Evolutionary conservation across 768 basidiomycete species (phyloP), one percentile per base, ranked within the genome.

Genomic region (Pleurotus tuber-regium): DNA sequence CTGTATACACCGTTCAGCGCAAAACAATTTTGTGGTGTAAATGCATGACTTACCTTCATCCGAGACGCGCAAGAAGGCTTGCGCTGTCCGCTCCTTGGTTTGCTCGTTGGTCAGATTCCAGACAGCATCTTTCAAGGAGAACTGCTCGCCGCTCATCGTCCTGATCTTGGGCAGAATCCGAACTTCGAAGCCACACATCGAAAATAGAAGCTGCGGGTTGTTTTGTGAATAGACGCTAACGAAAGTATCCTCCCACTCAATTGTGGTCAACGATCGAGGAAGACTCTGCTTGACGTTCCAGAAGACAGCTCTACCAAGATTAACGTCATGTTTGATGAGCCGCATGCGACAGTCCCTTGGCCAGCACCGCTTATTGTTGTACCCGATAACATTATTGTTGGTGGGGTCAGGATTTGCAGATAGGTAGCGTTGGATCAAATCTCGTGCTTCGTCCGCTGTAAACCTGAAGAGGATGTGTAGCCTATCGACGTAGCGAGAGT

Each of bases 291-390:
- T 97, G 67, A 98, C 92, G 63, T 99, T 98, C 97, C 96, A 99
- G 72, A 97, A 98, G 7, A 98, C 97, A 2, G 97, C 97, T 55
- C 97, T 83, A 18, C 96, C 97, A 39, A 99, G 77, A 69, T 99
- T 98, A 70, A 98, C 97, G 65, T 99, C 97, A 68, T 99, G 97
- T 71, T 99, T 99, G 77, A 97, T 96, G 52, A 99, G 78, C 28
- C 97, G 79, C 97, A 99, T 99, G 53, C 97, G 87, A 68, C 97
- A 99, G 70, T 99, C 97, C 58, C 95, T 82, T 30, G 97, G 97
- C 97, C 97, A 99, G 72, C 97, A 98, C 43, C 93, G 87, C 70
- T 96, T 97, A 77, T 98, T 98, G 74, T 98, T 98, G 70, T 98
- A 99, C 1, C 96, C 97, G 56, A 98, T 96, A 56, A 98, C 91